Percentiles rank a stretch among this genome's conserved stretches.
Evolutionary conservation across 345 rosid species (phyloP).

Genomic region (Xanthoceras sorbifolium): DNA sequence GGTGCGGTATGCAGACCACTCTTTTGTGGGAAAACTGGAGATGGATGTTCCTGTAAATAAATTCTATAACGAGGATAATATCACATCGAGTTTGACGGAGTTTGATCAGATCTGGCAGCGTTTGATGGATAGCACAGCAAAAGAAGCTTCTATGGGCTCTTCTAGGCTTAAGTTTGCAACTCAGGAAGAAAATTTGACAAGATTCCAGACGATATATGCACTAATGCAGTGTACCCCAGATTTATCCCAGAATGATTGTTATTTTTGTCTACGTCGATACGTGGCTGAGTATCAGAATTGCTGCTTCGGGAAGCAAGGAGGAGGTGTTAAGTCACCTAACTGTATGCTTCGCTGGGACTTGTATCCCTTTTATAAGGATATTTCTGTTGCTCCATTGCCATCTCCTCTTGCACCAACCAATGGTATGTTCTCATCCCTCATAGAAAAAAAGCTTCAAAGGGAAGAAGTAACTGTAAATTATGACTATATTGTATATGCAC

Average conservation of each 20-base stretch:
- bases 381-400: not conserved
- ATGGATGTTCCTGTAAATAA: not conserved
- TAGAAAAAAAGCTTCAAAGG: no score
- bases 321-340: not conserved
- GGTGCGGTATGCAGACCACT: constrained; percentile 25
- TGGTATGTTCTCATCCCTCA: not conserved
- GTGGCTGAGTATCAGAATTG: not conserved
- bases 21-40: constrained; percentile 17
- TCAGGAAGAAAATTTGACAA: constrained; percentile 10
- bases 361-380: not conserved
- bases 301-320: not conserved
- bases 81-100: not conserved
- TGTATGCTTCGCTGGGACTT: not conserved
- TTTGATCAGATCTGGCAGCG: constrained; percentile 20
- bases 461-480: no score
- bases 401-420: not conserved
- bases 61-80: not conserved
- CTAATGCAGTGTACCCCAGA: constrained; percentile 34
- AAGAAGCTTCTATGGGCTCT: constrained; percentile 23
- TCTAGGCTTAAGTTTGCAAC: constrained; percentile 24
- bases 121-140: constrained; percentile 5
- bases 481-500: not conserved
- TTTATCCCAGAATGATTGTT: constrained; percentile 15
- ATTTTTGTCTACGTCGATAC: not conserved
- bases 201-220: constrained; percentile 11